Conservation (phyloP, 2,329 filamentous ascomycete genomes). For the Pseudogymnoascus sp. region DNA sequence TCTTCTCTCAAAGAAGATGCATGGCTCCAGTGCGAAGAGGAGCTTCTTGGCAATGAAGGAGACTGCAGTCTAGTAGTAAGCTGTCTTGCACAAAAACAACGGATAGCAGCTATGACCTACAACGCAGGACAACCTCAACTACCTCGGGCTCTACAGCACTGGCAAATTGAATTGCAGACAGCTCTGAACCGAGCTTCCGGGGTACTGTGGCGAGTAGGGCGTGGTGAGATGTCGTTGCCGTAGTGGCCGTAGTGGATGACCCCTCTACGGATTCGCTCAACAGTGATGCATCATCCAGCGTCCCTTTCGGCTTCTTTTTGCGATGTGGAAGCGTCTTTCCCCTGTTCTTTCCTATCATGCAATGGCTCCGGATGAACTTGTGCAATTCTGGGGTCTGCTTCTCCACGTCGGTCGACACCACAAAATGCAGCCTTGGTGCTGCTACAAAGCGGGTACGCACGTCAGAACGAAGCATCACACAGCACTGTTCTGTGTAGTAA, state of each 20-base stretch:
- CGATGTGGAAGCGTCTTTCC: conserved; percentile 22
- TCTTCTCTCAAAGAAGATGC: conserved; percentile 25
- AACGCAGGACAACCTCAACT: conserved; percentile 24
- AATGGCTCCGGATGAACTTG: conserved; percentile 35
- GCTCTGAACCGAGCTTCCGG: conserved; percentile 16
- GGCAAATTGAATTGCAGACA: conserved; percentile 25
- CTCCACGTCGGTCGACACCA: conserved; percentile 22
- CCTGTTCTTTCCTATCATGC: conserved; percentile 38
- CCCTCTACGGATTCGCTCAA: not conserved
- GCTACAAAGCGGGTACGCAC: conserved; percentile 9
- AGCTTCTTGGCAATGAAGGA: conserved; percentile 28
- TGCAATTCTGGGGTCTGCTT: conserved; percentile 28
- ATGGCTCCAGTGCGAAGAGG: conserved; percentile 30
- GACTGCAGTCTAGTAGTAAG: conserved; percentile 21
- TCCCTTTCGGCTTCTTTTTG: conserved; percentile 11
- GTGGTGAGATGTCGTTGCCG: not conserved
- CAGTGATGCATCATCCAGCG: not conserved
- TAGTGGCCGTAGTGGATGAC: not conserved
- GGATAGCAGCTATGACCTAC: conserved; percentile 19
- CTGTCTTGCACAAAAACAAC: not conserved
- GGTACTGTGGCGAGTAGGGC: not conserved
- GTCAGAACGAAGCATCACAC: not conserved
- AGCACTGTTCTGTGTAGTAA: not conserved
- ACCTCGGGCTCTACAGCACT: conserved; percentile 24
- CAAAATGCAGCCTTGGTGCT: conserved; percentile 26